Base-by-base conservation (phyloP, 345 rosid genomes). In the Rhodamnia rubescens region DNA sequence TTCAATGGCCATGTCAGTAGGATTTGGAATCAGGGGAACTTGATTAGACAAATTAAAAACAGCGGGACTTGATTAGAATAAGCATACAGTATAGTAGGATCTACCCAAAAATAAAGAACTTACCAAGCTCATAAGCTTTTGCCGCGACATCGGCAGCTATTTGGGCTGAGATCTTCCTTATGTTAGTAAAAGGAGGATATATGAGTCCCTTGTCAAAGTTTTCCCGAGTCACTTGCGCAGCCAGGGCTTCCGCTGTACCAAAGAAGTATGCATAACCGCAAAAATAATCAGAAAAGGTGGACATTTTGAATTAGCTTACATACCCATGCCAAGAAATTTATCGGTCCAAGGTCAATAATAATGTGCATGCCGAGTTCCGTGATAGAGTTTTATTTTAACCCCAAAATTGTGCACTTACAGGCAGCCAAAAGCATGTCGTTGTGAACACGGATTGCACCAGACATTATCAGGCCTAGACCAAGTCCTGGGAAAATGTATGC, bases 401-500 rank as follows among this genome's bases (percentile, higher is more conserved):
- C 47, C 24, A 36, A 69, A 69, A 69, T 36, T 24, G 80, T 29
- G 83, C 53, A 91, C 95, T 91, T 87, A 95, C 98, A 89, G 84
- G 98, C 98, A 20, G 94, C 98, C 84, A 95, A 92, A 89, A 96
- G 98, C 99, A 96, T 94, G 88, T 95, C 98, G 10, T 96, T 96
- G 29, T 95, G 98, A 85, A 94, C 98, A 27, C 98, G 99, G 78
- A 95, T 96, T 24, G 99, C 89, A 81, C 99, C 99, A 5, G 99
- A 96, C 96, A 96, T 95, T 80, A 96, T 91, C 88, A 96, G 87
- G 82, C 99, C 99, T 84, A 96, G 92, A 84, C 99, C 99, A 53
- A 96, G 88, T 86, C 99, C 99, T 51, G 98, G 99, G 93, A 95
- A 96, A 75, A 96, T 94, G 91, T 96, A 96, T 29, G 99, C 99